Evolutionary conservation across 1,139 yeast genomes (phyloP).

Genomic region (Scheffersomyces parashehatae): DNA sequence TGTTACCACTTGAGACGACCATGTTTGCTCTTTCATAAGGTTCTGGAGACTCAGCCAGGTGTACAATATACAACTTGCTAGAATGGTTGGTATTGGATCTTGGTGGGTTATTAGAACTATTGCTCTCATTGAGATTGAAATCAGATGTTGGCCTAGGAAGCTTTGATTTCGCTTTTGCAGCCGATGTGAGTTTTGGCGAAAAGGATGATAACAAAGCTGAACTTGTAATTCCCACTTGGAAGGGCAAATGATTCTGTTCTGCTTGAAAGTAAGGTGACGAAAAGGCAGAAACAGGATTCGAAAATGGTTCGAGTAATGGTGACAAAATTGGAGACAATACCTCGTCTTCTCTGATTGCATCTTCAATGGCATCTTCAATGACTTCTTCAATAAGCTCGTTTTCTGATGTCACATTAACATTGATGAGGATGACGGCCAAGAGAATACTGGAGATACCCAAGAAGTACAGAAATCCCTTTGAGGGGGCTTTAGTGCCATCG

Average conservation of each 20-base stretch:
- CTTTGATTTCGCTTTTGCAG: constrained; percentile 7
- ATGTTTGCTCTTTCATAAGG: constrained; percentile 7
- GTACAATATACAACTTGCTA: constrained; percentile 19
- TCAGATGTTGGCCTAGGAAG: constrained; percentile 7
- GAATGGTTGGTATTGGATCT: constrained; percentile 23
- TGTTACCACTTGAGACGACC: constrained; percentile 39
- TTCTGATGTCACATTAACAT: constrained; percentile 43
- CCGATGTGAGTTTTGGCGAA: constrained; percentile 10
- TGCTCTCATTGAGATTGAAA: constrained; percentile 18
- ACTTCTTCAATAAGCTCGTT: constrained; percentile 49
- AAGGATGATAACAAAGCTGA: constrained; percentile 8
- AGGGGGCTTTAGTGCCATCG: constrained; percentile 16
- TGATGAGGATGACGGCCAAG: constrained; percentile 48
- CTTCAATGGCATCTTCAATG: constrained; percentile 50
- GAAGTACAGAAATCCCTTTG: constrained; percentile 35
- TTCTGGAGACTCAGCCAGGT: constrained; percentile 1
- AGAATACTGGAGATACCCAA: constrained; percentile 50
- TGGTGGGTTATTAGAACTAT: constrained; percentile 9
- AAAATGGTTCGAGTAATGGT: constrained; percentile 29
- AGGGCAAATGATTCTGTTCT: constrained; percentile 2
- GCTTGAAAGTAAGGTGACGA: constrained; percentile 3
- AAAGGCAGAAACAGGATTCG: constrained; percentile 10
- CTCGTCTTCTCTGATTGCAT: constrained; percentile 49
- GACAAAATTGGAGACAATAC: constrained; percentile 48
- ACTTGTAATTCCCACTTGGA: constrained; percentile 6